Base-by-base conservation (phyloP, 2,329 filamentous ascomycete genomes). In the Orbilia ellipsospora region DNA sequence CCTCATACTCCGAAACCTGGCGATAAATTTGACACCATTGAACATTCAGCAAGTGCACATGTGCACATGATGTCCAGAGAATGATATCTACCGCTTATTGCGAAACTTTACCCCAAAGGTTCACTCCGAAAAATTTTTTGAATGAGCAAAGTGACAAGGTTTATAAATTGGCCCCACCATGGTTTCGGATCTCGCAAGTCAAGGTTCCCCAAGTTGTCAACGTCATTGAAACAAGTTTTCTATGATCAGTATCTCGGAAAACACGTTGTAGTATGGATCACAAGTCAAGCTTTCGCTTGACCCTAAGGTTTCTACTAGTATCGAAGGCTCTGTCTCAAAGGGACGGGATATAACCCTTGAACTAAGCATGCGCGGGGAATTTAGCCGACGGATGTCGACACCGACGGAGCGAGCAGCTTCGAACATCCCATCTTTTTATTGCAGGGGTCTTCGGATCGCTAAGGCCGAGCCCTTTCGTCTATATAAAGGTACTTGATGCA, bases 321-420 rank as follows among this genome's bases (percentile, higher is more conserved):
- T 48, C 23, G 12, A 23, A 61, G 40, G 28, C 44, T 61, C 40
- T 61, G 57, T 40, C 57, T 48, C 48, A 48, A 61, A 18, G 10
- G 57, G 42, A 50, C 26, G 13, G 57, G 18, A 61, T 48, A 28
- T 50, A 18, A 61, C 48, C 57, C 57, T 61, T 61, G 57, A 61
- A 48, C 18, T 12, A 48, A 28, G 4, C n/a, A n/a, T 61, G 28
- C 6, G 42, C 60, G 45, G 26, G 60, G 60, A 63, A 63, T 63
- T 63, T 63, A 63, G 26, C 60, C 60, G 60, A 42, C 60, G 60
- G 60, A 63, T 51, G 60, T 40, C 10, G 60, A 51, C 48, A 52
- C 60, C 60, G 60, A 63, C 60, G 26, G 26, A 18, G 55, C n/a
- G 40, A 48, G 57, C 48, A 45, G 50, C 40, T 12, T 61, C 40